Percentiles rank a stretch among this genome's conserved stretches.
phyloP scores from a whole-genome alignment of 805 yeast species.

The Lachancea mirantina region DNA sequence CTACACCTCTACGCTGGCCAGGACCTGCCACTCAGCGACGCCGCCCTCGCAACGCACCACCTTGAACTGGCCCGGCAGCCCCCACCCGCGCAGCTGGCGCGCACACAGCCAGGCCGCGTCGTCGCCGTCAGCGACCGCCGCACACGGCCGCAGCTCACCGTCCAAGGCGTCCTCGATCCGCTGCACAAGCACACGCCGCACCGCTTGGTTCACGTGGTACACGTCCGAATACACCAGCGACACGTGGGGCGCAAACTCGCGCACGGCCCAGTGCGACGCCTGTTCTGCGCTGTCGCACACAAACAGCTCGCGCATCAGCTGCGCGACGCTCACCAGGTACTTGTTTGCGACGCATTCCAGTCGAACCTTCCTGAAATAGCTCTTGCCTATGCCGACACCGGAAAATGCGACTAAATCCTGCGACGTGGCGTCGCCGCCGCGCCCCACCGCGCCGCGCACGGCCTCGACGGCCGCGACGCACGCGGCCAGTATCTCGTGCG shows the following conservation, averaged over 20 bases:
- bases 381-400: constrained; percentile 22
- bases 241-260: constrained; percentile 64
- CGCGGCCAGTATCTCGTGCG: constrained; percentile 48
- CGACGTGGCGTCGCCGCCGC: constrained; percentile 7
- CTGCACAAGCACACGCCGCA: constrained; percentile 53
- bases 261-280: constrained; percentile 50
- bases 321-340: constrained; percentile 32
- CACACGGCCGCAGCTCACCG: constrained; percentile 18
- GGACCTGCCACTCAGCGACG: constrained; percentile 56
- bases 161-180: constrained; percentile 61
- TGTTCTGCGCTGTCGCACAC: constrained; percentile 37
- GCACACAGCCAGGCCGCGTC: constrained; percentile 22
- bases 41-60: constrained; percentile 69
- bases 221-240: constrained; percentile 61
- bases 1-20: constrained; percentile 41
- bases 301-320: constrained; percentile 49
- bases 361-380: constrained; percentile 24
- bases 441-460: constrained; percentile 20
- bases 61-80: constrained; percentile 54
- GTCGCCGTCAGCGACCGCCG: constrained; percentile 5
- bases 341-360: constrained; percentile 24
- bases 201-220: constrained; percentile 61
- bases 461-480: constrained; percentile 48
- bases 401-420: constrained; percentile 23
- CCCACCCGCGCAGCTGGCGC: constrained; percentile 41